A percentile compares a stretch with the other conserved stretches of the same genome.
Conservation (phyloP, 495 filamentous ascomycete species). For the Penicillium longicatenatum region DNA sequence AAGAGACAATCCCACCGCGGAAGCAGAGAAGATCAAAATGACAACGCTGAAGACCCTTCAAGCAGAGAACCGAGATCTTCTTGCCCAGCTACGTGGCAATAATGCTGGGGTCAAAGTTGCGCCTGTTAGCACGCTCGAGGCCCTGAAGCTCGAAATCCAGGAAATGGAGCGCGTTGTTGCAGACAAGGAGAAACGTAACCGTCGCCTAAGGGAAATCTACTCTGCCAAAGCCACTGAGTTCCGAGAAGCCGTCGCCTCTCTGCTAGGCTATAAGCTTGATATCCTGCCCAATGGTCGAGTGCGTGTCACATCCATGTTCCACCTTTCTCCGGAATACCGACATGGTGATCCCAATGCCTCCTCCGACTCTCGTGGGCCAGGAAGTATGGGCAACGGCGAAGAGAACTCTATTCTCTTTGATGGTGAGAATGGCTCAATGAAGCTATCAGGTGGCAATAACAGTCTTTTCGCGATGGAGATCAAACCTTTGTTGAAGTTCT, state of each 20-base stretch:
- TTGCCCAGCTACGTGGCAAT: slow-evolving; percentile 68
- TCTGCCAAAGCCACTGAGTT: slow-evolving; percentile 85
- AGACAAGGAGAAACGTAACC: slow-evolving; percentile 79
- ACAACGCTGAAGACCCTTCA: slow-evolving; percentile 73
- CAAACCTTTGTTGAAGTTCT: slow-evolving; percentile 80
- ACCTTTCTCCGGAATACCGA: slow-evolving; percentile 55
- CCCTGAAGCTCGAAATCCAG: slow-evolving; percentile 67
- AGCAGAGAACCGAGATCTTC: slow-evolving; percentile 81
- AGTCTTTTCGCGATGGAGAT: slow-evolving; percentile 85
- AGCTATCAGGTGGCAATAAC: slow-evolving; percentile 86
- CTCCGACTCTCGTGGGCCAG: slow-evolving; percentile 43
- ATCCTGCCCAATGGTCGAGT: slow-evolving; percentile 94
- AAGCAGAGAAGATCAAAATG: slow-evolving; percentile 78
- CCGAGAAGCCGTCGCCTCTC: slow-evolving; percentile 83
- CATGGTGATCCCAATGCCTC: slow-evolving; percentile 58
- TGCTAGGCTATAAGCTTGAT: slow-evolving; percentile 89
- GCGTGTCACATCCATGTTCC: slow-evolving; percentile 77
- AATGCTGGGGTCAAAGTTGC: slow-evolving; percentile 54
- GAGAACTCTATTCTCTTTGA: slow-evolving; percentile 93
- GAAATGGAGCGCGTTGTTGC: slow-evolving; percentile 73
- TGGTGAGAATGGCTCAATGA: slow-evolving; percentile 95
- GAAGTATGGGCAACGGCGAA: slow-evolving; percentile 60
- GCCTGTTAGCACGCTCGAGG: slow-evolving; percentile 76
- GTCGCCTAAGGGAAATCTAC: slow-evolving; percentile 88
- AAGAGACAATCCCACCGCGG: slow-evolving; percentile 84